These are phyloP conservation scores for Clarireedia homoeocarpa DNA, from an alignment of 2,329 filamentous ascomycete species.

Conservation along the genomic window DNA sequence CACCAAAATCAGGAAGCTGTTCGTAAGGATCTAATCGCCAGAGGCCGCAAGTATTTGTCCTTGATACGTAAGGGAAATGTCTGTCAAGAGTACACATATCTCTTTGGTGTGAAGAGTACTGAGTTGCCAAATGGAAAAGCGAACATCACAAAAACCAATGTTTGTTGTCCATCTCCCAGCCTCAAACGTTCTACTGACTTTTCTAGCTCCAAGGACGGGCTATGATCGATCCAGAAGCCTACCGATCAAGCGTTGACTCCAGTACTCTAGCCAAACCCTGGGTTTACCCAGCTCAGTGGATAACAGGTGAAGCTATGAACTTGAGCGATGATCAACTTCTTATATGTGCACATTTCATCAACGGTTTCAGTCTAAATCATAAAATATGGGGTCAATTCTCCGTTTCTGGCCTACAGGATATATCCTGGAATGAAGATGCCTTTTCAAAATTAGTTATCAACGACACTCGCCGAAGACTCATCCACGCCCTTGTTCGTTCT, in stretches of 20 bases:
- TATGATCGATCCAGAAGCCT: neutral
- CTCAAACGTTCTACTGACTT: neutral
- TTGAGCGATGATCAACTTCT: neutral
- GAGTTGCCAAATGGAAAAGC: neutral
- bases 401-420: neutral
- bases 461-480: neutral
- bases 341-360: neutral
- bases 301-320: neutral
- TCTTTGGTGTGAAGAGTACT: neutral
- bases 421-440: conserved; percentile 3
- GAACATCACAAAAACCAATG: neutral
- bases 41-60: neutral
- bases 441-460: neutral
- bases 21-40: neutral
- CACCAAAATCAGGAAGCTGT: neutral
- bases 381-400: conserved; percentile 1
- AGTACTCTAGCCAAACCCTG: neutral
- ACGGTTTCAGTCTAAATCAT: neutral
- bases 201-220: neutral
- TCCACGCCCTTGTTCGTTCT: neutral
- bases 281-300: neutral
- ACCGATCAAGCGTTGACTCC: neutral
- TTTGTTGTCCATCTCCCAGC: neutral
- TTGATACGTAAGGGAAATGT: neutral
- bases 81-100: neutral